Percentiles rank a stretch among this genome's conserved stretches.
Evolutionary conservation across 83 land plant species (phyloP).

Genomic region (Picea engelmannii): DNA sequence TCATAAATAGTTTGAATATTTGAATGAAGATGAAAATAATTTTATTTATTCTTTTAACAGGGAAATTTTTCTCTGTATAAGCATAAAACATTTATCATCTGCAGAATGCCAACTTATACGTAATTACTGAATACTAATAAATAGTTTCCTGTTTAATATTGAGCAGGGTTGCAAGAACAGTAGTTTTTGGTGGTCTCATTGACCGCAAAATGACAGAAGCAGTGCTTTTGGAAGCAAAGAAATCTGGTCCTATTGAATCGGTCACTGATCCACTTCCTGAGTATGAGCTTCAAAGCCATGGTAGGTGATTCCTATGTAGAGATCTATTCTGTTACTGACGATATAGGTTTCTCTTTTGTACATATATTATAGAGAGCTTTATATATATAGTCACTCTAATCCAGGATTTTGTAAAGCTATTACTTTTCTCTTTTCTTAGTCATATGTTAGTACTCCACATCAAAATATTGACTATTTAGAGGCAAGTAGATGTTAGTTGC

Average conservation of each 20-base stretch:
- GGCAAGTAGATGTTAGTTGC: background rate
- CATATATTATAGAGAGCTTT: too few species aligned
- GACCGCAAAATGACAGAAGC: conserved; percentile 70
- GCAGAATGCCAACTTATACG: background rate
- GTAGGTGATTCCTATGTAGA: conserved; percentile 32
- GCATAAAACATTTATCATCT: background rate
- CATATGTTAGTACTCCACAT: too few species aligned
- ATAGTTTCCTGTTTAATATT: too few species aligned
- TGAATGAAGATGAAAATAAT: background rate
- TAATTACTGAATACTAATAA: too few species aligned
- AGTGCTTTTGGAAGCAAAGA: conserved; percentile 58
- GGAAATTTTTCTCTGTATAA: background rate
- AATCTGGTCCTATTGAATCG: conserved; percentile 63
- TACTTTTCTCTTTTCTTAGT: too few species aligned
- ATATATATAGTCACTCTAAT: too few species aligned
- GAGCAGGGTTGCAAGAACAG: conserved; percentile 90
- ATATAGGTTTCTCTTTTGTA: background rate
- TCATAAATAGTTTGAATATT: background rate
- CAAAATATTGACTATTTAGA: background rate
- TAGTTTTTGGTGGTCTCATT: conserved; percentile 80
- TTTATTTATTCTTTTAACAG: background rate
- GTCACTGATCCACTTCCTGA: conserved; percentile 69
- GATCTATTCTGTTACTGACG: background rate
- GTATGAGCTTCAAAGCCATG: conserved; percentile 76
- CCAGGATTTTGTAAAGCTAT: too few species aligned